Percentiles rank a stretch among this genome's conserved stretches.
phyloP scores from a whole-genome alignment of 495 filamentous ascomycete genomes.

The Aspergillus conjunctus region DNA sequence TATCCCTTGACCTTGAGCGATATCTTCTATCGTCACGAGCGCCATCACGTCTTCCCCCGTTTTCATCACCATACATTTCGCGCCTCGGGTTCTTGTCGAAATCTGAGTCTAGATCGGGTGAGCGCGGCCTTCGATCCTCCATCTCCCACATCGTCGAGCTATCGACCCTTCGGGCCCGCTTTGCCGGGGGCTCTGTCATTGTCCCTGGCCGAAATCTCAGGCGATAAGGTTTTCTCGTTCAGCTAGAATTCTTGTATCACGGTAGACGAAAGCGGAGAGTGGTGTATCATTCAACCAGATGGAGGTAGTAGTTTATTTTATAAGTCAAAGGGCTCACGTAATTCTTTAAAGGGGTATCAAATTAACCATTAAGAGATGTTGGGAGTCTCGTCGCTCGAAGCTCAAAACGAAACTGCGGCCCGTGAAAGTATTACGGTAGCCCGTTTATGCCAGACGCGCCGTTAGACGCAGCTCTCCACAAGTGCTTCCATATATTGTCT shows the following conservation, averaged over 20 bases:
- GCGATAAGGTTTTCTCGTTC: constrained; percentile 11
- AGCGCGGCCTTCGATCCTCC: constrained; percentile 36
- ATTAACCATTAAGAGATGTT: background rate
- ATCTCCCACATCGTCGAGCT: constrained; percentile 58
- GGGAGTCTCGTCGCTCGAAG: background rate
- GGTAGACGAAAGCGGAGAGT: background rate
- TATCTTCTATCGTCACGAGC: constrained; percentile 43
- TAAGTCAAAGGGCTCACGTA: background rate
- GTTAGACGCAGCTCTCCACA: background rate
- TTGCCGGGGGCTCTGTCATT: constrained; percentile 58
- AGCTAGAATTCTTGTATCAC: background rate
- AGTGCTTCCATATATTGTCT: background rate
- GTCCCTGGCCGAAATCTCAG: constrained; percentile 4
- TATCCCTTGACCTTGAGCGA: constrained; percentile 48
- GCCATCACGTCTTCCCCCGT: constrained; percentile 29
- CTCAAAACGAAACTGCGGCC: constrained; percentile 14
- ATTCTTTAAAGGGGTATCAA: background rate
- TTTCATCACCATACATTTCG: constrained; percentile 34
- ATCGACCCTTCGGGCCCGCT: constrained; percentile 55
- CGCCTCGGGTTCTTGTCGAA: constrained; percentile 41
- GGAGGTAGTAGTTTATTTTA: background rate
- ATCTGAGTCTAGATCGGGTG: constrained; percentile 36
- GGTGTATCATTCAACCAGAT: background rate
- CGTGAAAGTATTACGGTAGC: constrained; percentile 27
- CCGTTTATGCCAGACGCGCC: constrained; percentile 16